phyloP scores from a whole-genome alignment of 306 rosid species.

The Cajanus cajan region DNA sequence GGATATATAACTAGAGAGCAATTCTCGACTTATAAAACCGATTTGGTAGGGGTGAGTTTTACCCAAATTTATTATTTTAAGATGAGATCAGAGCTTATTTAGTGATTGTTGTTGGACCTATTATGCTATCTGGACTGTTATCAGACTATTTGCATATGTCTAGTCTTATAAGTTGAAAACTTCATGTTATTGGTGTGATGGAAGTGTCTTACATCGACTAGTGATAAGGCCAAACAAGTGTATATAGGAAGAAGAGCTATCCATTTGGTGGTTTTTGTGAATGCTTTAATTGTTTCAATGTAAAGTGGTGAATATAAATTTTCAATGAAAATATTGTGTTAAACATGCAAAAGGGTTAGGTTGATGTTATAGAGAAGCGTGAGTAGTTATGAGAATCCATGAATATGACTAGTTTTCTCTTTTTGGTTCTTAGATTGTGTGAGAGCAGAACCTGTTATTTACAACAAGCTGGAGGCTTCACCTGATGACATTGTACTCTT shows the following conservation, averaged over 20 bases:
- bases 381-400: background rate
- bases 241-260: background rate
- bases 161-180: too few species aligned
- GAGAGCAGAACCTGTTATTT: conserved; percentile 85
- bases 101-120: too few species aligned
- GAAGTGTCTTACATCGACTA: too few species aligned
- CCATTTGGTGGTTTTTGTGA: background rate
- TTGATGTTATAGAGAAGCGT: background rate
- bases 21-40: too few species aligned
- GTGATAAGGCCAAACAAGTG: too few species aligned
- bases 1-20: too few species aligned
- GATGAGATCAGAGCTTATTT: too few species aligned
- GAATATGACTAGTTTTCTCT: conserved; percentile 9
- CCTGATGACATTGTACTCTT: conserved; percentile 60
- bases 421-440: conserved; percentile 63
- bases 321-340: background rate
- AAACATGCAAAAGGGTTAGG: background rate
- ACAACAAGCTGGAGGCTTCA: conserved; percentile 67
- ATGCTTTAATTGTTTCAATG: background rate
- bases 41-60: too few species aligned
- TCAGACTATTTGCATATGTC: too few species aligned
- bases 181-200: too few species aligned
- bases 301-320: background rate
- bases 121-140: too few species aligned
- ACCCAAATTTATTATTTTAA: too few species aligned